Percentiles rank a stretch among this genome's conserved stretches.
Conservation (phyloP, 306 rosid species). For the Oemleria cerasiformis region DNA sequence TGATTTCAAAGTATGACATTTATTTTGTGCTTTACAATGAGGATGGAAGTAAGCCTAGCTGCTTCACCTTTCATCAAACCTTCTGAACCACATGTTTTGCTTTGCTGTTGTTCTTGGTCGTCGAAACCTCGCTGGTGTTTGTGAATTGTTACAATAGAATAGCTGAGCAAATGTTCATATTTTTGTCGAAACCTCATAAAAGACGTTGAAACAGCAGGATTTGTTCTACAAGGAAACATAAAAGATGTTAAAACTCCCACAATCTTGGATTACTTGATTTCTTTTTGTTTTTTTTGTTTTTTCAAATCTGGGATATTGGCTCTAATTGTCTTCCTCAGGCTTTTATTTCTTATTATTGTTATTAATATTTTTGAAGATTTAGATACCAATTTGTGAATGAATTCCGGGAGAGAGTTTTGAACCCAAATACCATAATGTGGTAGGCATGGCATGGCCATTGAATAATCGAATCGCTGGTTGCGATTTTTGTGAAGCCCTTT, state of each 20-base stretch:
- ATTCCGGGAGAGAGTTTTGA: too few species aligned
- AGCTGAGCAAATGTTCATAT: neutral
- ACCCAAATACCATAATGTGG: too few species aligned
- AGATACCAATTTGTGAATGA: too few species aligned
- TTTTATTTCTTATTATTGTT: too few species aligned
- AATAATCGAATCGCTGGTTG: neutral
- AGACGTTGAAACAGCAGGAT: neutral
- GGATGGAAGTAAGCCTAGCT: slow-evolving; percentile 1
- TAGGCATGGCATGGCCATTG: too few species aligned
- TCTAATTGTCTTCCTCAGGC: too few species aligned
- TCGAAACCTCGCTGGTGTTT: neutral
- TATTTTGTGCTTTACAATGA: neutral
- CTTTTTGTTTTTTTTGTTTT: neutral
- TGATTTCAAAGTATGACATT: neutral
- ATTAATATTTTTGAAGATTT: too few species aligned
- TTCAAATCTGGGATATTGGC: neutral
- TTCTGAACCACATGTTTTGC: neutral
- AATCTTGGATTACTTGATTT: neutral
- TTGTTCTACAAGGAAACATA: neutral
- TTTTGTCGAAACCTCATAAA: neutral
- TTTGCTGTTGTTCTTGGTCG: neutral
- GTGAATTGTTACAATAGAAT: neutral
- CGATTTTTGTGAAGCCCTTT: neutral
- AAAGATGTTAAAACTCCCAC: neutral
- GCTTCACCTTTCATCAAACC: neutral